These are phyloP conservation scores for Lagenidium sp. DNA, from an alignment of 352 stramenopile species.

Conservation along the genomic window DNA sequence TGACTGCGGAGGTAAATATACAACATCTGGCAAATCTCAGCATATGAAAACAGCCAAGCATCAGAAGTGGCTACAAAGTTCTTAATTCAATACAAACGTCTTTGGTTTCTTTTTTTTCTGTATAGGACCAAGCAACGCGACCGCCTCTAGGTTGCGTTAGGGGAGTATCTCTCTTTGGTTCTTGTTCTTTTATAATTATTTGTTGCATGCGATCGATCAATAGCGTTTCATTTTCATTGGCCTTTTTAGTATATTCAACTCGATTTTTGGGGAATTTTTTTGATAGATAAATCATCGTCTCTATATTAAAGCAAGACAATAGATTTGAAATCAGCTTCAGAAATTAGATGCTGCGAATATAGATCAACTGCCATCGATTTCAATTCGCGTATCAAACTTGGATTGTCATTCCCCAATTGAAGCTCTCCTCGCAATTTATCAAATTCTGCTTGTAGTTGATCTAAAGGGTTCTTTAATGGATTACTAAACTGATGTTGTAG, in stretches of 20 bases:
- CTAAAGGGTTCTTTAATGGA: neutral
- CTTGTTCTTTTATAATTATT: neutral
- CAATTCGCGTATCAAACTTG: constrained; percentile 3
- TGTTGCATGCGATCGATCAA: neutral
- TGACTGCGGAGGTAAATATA: neutral
- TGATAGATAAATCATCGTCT: neutral
- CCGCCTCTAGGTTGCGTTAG: too few species aligned
- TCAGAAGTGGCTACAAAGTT: constrained; percentile 2
- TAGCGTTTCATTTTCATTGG: neutral
- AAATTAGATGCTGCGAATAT: constrained; percentile 5
- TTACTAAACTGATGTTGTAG: constrained; percentile 2
- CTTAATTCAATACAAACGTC: neutral
- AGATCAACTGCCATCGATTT: constrained; percentile 5
- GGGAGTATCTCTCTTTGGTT: too few species aligned
- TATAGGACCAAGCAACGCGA: too few species aligned
- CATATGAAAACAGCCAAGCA: constrained; percentile 1
- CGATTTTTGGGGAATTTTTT: neutral
- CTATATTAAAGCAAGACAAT: constrained; percentile 2
- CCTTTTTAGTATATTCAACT: too few species aligned
- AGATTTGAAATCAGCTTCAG: constrained; percentile 4
- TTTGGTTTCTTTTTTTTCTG: constrained; percentile 3
- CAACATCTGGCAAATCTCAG: neutral
- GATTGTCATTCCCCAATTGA: constrained; percentile 5
- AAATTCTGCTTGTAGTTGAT: constrained; percentile 4
- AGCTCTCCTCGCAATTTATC: constrained; percentile 5